Base-by-base conservation (phyloP, 345 rosid species). In the Luvunga scandens region DNA sequence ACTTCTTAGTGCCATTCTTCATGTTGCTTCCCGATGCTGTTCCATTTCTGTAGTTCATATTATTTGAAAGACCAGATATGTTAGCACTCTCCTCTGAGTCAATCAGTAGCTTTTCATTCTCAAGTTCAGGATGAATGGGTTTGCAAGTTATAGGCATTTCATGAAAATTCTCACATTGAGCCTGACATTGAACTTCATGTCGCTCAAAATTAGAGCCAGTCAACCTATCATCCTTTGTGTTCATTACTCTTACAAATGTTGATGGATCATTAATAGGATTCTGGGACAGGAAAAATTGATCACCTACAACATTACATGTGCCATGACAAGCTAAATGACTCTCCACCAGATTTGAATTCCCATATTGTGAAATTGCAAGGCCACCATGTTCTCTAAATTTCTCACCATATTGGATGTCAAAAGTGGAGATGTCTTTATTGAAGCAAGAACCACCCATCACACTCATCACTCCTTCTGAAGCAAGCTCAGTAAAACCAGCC, bases 151-250 rank as follows among this genome's bases (percentile, higher is more conserved):
- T 56, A 59, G 79, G 50, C 31, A 61, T 24, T 28, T 39, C 56
- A 39, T 19, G 31, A 19, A 24, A 68, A 73, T 69, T 77, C 69
- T 62, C 76, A 39, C 1, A 65, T 67, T 50, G 27, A 56, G 64
- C 67, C 12, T 61, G 68, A 75, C 25, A 68, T 21, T 53, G 57
- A 67, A 28, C 42, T 6, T 72, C 78, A 69, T 22, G 56, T 59
- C 4, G 42, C 45, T 57, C 68, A 33, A 24, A 33, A 16, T 65
- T 50, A 18, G 69, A 71, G 63, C 80, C 78, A 0, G 56, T 68
- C 72, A 81, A 68, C 65, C 53, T 63, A 81, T 81, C 78, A 38
- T 60, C 72, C 55, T 81, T 70, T 62, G 78, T n/a, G 18, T 59
- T 28, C 33, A 33, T 80, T 31, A 27, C 62, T 71, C 66, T 42